phyloP scores from a whole-genome alignment of 148 eudicot genomes.

The Silene uniflora region DNA sequence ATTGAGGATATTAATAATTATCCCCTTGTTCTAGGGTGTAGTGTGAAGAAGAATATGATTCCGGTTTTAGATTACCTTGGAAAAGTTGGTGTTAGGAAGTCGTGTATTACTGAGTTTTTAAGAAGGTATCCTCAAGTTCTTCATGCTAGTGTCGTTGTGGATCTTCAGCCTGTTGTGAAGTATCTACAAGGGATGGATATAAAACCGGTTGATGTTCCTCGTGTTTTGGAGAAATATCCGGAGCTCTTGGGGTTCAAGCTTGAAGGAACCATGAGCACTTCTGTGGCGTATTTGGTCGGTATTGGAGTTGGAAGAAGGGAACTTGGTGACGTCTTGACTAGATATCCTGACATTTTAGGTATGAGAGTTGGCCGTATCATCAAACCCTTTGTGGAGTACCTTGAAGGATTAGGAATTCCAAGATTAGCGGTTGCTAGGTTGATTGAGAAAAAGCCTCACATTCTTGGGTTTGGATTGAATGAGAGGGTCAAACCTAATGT shows the following conservation, averaged over 20 bases:
- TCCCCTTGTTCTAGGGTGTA: conserved; percentile 98
- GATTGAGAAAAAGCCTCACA: conserved; percentile 80
- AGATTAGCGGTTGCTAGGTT: conserved; percentile 75
- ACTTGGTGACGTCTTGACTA: conserved; percentile 71
- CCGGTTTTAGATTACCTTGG: conserved; percentile 99
- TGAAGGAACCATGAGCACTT: conserved; percentile 99
- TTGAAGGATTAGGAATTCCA: conserved; percentile 75
- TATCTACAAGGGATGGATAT: conserved; percentile 90
- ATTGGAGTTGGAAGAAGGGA: conserved; percentile 93
- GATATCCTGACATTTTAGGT: conserved; percentile 84
- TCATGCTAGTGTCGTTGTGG: conserved; percentile 94
- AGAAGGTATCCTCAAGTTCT: conserved; percentile 88
- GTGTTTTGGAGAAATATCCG: conserved; percentile 81
- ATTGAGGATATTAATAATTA: conserved; percentile 90
- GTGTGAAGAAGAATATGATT: conserved; percentile 97
- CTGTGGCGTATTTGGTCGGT: conserved; percentile 93
- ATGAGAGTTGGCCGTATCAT: conserved; percentile 89
- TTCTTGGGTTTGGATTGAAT: conserved; percentile 74
- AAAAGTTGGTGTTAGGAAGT: conserved; percentile 75
- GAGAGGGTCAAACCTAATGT: conserved; percentile 81
- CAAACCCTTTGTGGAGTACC: conserved; percentile 90
- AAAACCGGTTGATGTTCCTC: conserved; percentile 66
- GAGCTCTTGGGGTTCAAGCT: conserved; percentile 94
- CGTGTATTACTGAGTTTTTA: conserved; percentile 73
- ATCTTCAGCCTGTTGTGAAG: conserved; percentile 88